These are phyloP conservation scores for Aureococcus anophagefferens DNA, from an alignment of 108 stramenopile genomes.

Conservation along the genomic window DNA sequence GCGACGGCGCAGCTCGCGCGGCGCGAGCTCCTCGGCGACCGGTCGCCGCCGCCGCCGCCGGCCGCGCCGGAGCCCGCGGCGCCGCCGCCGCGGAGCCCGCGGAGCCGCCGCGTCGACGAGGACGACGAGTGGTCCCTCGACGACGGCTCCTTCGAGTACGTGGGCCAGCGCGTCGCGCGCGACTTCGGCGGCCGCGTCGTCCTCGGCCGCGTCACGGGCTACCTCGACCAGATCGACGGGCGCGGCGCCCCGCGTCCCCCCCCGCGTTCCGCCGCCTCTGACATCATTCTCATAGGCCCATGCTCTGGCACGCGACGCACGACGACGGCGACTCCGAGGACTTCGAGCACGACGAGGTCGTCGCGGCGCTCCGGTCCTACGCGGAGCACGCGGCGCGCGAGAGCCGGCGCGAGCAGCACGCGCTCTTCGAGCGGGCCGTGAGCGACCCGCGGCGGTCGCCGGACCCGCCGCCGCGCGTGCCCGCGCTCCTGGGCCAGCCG, in stretches of 20 bases:
- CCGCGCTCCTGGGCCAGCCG: no score
- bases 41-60: no score
- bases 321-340: slow-evolving; percentile 1
- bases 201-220: neutral
- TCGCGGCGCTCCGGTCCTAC: neutral
- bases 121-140: neutral
- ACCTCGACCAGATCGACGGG: neutral
- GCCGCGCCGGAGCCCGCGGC: no score
- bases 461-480: no score
- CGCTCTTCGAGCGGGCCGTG: neutral
- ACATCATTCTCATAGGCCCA: no score
- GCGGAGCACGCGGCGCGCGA: neutral
- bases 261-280: no score
- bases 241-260: no score
- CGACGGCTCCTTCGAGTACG: neutral
- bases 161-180: neutral
- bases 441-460: no score
- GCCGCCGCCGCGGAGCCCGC: neutral
- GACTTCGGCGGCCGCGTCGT: neutral
- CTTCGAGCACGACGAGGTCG: neutral
- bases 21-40: no score
- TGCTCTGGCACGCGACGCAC: neutral
- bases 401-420: neutral
- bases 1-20: no score
- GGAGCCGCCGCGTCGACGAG: neutral